Conservation (phyloP, 352 stramenopile genomes). For the Pythium dissimile region DNA sequence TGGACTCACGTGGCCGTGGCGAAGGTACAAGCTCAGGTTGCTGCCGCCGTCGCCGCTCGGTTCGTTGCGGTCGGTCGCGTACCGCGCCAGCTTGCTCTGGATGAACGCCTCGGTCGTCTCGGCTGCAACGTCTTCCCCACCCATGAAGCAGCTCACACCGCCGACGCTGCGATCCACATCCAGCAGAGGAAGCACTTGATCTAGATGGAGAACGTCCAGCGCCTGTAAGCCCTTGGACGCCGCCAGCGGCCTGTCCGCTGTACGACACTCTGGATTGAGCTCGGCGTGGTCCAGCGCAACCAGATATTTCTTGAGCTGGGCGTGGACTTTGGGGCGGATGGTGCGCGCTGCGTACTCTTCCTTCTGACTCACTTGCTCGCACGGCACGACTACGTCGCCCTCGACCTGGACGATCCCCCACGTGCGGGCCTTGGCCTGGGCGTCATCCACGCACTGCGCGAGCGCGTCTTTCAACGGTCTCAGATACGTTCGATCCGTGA, state of each 20-base stretch:
- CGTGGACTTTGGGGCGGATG: slow-evolving; percentile 96
- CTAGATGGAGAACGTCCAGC: slow-evolving; percentile 44
- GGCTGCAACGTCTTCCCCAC: slow-evolving; percentile 63
- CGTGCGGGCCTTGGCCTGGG: slow-evolving; percentile 26
- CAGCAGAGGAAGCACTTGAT: slow-evolving; percentile 36
- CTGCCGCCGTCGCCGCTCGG: slow-evolving; percentile 91
- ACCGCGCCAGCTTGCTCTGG: slow-evolving; percentile 66
- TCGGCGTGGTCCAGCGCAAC: slow-evolving; percentile 40
- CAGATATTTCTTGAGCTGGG: slow-evolving; percentile 88
- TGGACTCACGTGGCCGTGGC: slow-evolving; percentile 88
- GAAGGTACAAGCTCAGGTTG: slow-evolving; percentile 92
- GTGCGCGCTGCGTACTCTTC: slow-evolving; percentile 97
- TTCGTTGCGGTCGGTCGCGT: slow-evolving; percentile 91
- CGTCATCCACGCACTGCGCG: slow-evolving; percentile 33
- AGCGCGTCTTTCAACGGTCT: slow-evolving; percentile 46
- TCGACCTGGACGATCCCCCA: slow-evolving; percentile 93
- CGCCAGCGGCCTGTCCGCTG: slow-evolving; percentile 22
- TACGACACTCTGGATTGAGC: slow-evolving; percentile 28
- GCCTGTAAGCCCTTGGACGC: slow-evolving; percentile 12
- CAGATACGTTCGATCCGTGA: slow-evolving; percentile 79
- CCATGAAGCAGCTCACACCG: slow-evolving; percentile 52
- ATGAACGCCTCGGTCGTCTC: slow-evolving; percentile 88
- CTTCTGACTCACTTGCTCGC: slow-evolving; percentile 90
- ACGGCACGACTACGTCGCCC: slow-evolving; percentile 96
- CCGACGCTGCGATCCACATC: slow-evolving; percentile 65